Evolutionary conservation across 2,329 filamentous ascomycete genomes (phyloP).

Genomic region (Aspergillus sp.): DNA sequence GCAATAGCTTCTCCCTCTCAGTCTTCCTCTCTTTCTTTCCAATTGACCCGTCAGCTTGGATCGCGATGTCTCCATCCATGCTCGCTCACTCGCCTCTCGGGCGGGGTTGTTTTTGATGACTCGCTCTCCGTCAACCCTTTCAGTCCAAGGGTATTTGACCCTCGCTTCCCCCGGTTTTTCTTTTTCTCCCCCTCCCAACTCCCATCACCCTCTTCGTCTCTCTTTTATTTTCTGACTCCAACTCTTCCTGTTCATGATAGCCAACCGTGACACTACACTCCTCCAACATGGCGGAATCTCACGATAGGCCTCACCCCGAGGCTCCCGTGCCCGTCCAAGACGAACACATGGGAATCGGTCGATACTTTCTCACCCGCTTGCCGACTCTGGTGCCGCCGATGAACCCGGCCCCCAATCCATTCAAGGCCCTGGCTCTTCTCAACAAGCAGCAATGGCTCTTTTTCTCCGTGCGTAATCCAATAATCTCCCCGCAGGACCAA

Average conservation of each 20-base stretch:
- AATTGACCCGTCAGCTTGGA: too few species aligned
- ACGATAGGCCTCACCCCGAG: background rate
- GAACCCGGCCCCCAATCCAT: conserved; percentile 50
- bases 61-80: too few species aligned
- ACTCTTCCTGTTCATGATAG: background rate
- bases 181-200: background rate
- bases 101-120: too few species aligned
- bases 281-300: background rate
- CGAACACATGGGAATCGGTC: conserved; percentile 28
- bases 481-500: background rate
- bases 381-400: conserved; percentile 54
- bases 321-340: conserved; percentile 5
- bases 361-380: conserved; percentile 51
- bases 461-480: conserved; percentile 37
- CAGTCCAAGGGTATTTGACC: too few species aligned
- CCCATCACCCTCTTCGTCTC: background rate
- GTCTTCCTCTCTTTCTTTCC: too few species aligned
- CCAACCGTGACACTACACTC: background rate
- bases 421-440: conserved; percentile 47
- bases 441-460: conserved; percentile 57
- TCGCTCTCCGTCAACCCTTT: too few species aligned
- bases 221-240: background rate
- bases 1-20: too few species aligned
- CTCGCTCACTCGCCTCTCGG: too few species aligned
- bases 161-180: background rate